Conservation (phyloP, 2,329 filamentous ascomycete species). For the Penicillium sp. region DNA sequence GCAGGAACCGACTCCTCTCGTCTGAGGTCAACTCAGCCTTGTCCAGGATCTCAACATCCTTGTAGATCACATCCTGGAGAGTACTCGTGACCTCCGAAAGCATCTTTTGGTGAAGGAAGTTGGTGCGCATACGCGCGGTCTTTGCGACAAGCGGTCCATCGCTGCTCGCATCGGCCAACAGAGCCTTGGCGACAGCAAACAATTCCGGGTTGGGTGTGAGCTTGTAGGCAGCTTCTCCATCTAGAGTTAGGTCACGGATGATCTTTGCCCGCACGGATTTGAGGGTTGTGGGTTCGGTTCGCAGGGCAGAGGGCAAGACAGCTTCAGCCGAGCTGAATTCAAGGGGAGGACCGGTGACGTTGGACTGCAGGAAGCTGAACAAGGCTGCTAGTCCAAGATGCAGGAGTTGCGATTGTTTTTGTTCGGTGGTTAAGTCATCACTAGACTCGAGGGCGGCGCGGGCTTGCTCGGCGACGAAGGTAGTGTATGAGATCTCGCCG, state of each 20-base stretch:
- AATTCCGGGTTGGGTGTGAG: slow-evolving; percentile 82
- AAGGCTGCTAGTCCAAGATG: slow-evolving; percentile 68
- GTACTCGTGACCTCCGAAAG: slow-evolving; percentile 62
- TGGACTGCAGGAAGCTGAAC: slow-evolving; percentile 78
- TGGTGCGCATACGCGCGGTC: slow-evolving; percentile 69
- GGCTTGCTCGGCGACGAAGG: slow-evolving; percentile 38
- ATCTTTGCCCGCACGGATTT: slow-evolving; percentile 57
- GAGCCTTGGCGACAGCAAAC: slow-evolving; percentile 70
- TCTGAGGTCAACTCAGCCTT: slow-evolving; percentile 40
- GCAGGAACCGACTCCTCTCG: slow-evolving; percentile 67
- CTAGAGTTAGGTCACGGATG: slow-evolving; percentile 68
- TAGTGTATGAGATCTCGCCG: slow-evolving; percentile 39
- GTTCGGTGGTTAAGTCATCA: slow-evolving; percentile 26
- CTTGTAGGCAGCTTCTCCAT: slow-evolving; percentile 83
- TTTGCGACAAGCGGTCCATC: slow-evolving; percentile 44
- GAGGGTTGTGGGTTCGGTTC: slow-evolving; percentile 43
- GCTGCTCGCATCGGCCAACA: slow-evolving; percentile 50
- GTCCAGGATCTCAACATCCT: slow-evolving; percentile 57
- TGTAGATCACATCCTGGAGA: slow-evolving; percentile 61
- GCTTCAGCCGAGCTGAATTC: slow-evolving; percentile 53
- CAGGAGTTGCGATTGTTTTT: slow-evolving; percentile 44
- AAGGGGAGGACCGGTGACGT: slow-evolving; percentile 84
- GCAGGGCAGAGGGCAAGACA: slow-evolving; percentile 48
- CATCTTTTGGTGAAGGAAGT: slow-evolving; percentile 70
- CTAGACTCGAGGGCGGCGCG: slow-evolving; percentile 23